phyloP scores from a whole-genome alignment of 2,329 filamentous ascomycete genomes.

The Ceratocystis papillata region DNA sequence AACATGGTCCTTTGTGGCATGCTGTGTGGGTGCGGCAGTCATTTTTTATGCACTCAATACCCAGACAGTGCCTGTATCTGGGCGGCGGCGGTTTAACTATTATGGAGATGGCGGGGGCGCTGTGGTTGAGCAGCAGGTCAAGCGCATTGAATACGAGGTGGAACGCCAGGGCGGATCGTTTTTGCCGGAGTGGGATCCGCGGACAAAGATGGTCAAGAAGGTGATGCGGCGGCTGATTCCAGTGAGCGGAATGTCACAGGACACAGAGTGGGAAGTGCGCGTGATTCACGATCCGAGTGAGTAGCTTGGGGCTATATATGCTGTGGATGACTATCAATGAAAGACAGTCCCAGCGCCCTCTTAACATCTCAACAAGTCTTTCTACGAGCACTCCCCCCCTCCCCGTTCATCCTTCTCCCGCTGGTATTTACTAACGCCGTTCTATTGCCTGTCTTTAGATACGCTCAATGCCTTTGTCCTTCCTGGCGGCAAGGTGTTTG shows the following conservation, averaged over 20 bases:
- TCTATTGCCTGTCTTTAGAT: slow-evolving; percentile 28
- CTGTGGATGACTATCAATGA: neutral
- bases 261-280: slow-evolving; percentile 57
- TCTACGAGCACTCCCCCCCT: too few species aligned
- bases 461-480: slow-evolving; percentile 66
- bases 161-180: slow-evolving; percentile 44
- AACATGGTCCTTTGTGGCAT: slow-evolving; percentile 35
- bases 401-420: neutral
- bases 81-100: slow-evolving; percentile 63
- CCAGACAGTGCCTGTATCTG: slow-evolving; percentile 62
- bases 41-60: slow-evolving; percentile 57
- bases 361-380: too few species aligned
- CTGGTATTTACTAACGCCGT: slow-evolving; percentile 10
- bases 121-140: slow-evolving; percentile 47
- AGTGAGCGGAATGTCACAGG: slow-evolving; percentile 46
- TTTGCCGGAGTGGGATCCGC: slow-evolving; percentile 48
- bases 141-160: slow-evolving; percentile 45
- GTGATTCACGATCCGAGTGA: slow-evolving; percentile 57
- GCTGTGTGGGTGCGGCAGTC: slow-evolving; percentile 37
- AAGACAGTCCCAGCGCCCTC: too few species aligned
- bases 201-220: slow-evolving; percentile 43
- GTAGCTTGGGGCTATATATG: slow-evolving; percentile 26
- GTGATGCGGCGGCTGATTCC: slow-evolving; percentile 59
- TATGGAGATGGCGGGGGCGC: slow-evolving; percentile 37
- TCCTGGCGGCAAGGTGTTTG: slow-evolving; percentile 69